Percentiles rank a stretch among this genome's conserved stretches.
phyloP scores from a whole-genome alignment of 1,284 basidiomycete species.

The Moesziomyces antarcticus region DNA sequence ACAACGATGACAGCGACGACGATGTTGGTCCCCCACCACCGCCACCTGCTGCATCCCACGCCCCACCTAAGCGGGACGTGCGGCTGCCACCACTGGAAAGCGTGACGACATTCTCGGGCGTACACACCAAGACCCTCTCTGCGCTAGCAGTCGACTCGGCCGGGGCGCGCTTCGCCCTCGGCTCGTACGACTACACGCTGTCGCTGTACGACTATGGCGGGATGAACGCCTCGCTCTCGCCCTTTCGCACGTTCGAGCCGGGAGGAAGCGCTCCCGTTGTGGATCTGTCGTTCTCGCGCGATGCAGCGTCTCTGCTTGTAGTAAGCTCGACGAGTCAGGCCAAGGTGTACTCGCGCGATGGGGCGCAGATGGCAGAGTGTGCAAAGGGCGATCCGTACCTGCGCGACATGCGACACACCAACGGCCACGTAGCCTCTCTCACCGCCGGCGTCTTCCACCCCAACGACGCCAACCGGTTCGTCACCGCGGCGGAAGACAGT shows the following conservation, averaged over 20 bases:
- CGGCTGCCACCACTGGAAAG: conserved; percentile 19
- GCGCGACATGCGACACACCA: conserved; percentile 96
- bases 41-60: neutral
- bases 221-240: conserved; percentile 85
- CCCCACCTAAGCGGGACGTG: neutral
- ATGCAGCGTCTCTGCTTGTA: conserved; percentile 37
- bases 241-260: conserved; percentile 95
- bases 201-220: conserved; percentile 99
- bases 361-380: conserved; percentile 60
- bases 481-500: conserved; percentile 92
- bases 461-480: conserved; percentile 81
- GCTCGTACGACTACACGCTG: conserved; percentile 94
- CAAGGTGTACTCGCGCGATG: conserved; percentile 78
- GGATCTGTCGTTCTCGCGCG: conserved; percentile 50
- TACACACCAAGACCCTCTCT: conserved; percentile 91
- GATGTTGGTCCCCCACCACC: conserved; percentile 36
- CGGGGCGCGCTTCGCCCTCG: conserved; percentile 88
- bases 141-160: conserved; percentile 91
- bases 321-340: conserved; percentile 88
- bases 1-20: neutral
- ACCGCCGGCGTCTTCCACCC: conserved; percentile 93
- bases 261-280: conserved; percentile 79
- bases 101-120: conserved; percentile 75
- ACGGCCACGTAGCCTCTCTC: conserved; percentile 91
- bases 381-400: conserved; percentile 98